Base-by-base conservation (phyloP, 2,329 filamentous ascomycete genomes). In the Phialocephala subalpina region DNA sequence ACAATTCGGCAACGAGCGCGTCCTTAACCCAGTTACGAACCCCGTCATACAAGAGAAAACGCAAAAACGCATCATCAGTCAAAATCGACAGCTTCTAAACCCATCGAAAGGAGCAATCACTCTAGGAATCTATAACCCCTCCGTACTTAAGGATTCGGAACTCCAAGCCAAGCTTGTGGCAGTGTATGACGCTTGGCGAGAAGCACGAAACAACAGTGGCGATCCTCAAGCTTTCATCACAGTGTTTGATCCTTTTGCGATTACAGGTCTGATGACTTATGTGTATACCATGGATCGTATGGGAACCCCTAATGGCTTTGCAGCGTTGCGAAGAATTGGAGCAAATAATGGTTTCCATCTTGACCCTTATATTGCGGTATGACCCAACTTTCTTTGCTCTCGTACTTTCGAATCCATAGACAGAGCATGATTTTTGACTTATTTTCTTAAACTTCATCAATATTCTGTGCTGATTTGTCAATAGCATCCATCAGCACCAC, bases 141-240 rank as follows among this genome's bases (percentile, higher is more conserved):
- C 71, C 3, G 67, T 76, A 18, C 74, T 72, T 5, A 73, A 74
- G 20, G 73, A 80, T 40, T 55, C 67, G 0, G 58, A 66, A 1
- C 72, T 81, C 1, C 73, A 81, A 65, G 58, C 63, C 20, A 69
- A 78, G 11, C 69, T 81, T 3, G 69, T 73, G 16, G 70, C 70
- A 2, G 71, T 81, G 18, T 81, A 81, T 62, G 74, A 80, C 36
- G 67, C 71, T 4, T 82, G 80, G 80, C 74, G 79, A 22, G 66
- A 73, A 2, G 69, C 74, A 20, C 76, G 79, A 25, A 80, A 80
- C 63, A 45, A 69, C 2, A 69, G 72, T 3, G 47, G 67, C 7
- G 72, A 70, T 0, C 73, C 75, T 4, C 78, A 81, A 64, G 78
- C 79, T 3, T 80, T 78, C 61, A 78, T 80, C 66, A 81, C 79